phyloP scores from a whole-genome alignment of 1,139 yeast genomes.

The Sugiyamaella grinbergsii region DNA sequence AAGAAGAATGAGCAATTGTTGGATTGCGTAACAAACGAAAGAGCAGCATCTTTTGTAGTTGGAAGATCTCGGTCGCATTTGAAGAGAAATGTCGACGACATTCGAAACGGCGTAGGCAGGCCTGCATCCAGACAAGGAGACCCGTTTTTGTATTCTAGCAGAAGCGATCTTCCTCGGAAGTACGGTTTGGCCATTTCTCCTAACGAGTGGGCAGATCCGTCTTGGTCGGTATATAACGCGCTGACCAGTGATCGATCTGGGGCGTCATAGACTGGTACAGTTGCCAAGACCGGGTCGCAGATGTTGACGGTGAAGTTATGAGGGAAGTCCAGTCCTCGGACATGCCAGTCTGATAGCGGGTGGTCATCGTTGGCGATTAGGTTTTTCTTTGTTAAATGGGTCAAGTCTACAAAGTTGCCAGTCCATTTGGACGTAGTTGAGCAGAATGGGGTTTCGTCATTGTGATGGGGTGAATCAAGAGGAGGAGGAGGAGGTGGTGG shows the following conservation, averaged over 20 bases:
- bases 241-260: constrained; percentile 52
- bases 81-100: constrained; percentile 70
- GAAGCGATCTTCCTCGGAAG: constrained; percentile 70
- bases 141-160: constrained; percentile 72
- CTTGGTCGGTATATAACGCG: constrained; percentile 62
- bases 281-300: constrained; percentile 55
- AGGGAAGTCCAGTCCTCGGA: constrained; percentile 71
- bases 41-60: constrained; percentile 55
- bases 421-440: constrained; percentile 37
- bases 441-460: constrained; percentile 28
- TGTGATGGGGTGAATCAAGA: constrained; percentile 3
- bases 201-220: constrained; percentile 58
- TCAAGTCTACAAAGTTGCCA: constrained; percentile 40
- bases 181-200: constrained; percentile 58
- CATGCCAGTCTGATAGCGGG: constrained; percentile 51
- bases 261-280: constrained; percentile 45
- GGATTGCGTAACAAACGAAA: constrained; percentile 69
- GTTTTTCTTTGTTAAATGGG: constrained; percentile 29
- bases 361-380: neutral
- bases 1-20: constrained; percentile 82
- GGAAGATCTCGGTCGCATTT: constrained; percentile 78
- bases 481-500: no score
- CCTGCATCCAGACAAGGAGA: constrained; percentile 58
- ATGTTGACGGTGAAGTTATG: constrained; percentile 78
- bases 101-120: constrained; percentile 51